Evolutionary conservation across 2,329 filamentous ascomycete species (phyloP).

Genomic region (Knufia fluminis): DNA sequence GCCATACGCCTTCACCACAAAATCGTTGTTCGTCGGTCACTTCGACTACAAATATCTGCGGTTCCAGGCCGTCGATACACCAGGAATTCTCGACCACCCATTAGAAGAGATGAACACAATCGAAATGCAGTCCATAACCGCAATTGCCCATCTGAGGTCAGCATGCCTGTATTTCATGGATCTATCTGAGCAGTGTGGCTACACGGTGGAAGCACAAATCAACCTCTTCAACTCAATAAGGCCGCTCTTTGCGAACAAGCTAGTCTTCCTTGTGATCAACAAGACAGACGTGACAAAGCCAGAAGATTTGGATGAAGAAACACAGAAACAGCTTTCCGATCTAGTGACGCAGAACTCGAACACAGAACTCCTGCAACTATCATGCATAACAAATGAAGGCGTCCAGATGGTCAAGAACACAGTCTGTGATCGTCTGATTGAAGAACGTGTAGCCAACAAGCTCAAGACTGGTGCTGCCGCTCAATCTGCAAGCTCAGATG

Average conservation of each 20-base stretch:
- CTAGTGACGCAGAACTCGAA: conserved; percentile 71
- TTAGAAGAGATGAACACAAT: conserved; percentile 99
- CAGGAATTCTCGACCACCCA: conserved; percentile 95
- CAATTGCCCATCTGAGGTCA: conserved; percentile 90
- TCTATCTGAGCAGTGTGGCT: conserved; percentile 91
- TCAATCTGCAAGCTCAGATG: conserved; percentile 66
- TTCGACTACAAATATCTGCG: conserved; percentile 93
- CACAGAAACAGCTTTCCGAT: conserved; percentile 66
- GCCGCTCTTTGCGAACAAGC: conserved; percentile 92
- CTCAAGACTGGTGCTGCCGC: conserved; percentile 82
- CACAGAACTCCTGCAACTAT: conserved; percentile 85
- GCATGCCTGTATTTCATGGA: conserved; percentile 99
- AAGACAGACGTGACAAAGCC: conserved; percentile 90
- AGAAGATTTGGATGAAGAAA: conserved; percentile 73
- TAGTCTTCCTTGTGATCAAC: conserved; percentile 95
- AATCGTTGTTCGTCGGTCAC: conserved; percentile 93
- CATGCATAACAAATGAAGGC: conserved; percentile 89
- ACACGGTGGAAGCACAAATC: conserved; percentile 85
- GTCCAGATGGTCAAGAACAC: conserved; percentile 92
- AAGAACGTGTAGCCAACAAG: conserved; percentile 89
- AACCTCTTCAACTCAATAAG: conserved; percentile 94
- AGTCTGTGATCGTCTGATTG: conserved; percentile 84
- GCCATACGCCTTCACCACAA: conserved; percentile 97
- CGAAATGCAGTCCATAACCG: conserved; percentile 97
- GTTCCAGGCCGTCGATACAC: conserved; percentile 91